Conservation (phyloP, 768 basidiomycete species). For the Rhodotorula graminis region DNA sequence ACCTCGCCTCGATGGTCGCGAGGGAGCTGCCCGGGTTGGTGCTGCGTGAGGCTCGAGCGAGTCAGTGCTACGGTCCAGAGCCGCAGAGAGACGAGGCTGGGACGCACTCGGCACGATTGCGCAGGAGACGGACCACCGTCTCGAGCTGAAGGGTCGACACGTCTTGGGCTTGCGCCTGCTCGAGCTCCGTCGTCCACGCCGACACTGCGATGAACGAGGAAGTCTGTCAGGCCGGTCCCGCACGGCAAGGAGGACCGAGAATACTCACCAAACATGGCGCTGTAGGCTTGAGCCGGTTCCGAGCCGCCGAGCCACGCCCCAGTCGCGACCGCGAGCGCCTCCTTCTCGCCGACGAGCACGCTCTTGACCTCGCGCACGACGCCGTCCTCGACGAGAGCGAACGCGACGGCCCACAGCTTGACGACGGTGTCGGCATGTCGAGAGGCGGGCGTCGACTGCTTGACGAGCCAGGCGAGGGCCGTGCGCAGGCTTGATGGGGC, state of each 20-base stretch:
- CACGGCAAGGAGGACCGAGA: background rate
- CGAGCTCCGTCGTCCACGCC: background rate
- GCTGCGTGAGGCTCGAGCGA: background rate
- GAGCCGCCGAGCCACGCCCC: background rate
- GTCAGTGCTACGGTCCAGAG: too few species aligned
- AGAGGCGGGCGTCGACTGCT: background rate
- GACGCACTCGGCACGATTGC: background rate
- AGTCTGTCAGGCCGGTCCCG: too few species aligned
- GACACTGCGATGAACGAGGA: conserved; percentile 7
- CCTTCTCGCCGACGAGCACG: background rate
- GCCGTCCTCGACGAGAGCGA: background rate
- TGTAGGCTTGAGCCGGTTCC: background rate
- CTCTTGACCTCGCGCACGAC: background rate
- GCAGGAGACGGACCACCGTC: background rate
- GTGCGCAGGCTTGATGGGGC: background rate
- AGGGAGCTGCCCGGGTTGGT: background rate
- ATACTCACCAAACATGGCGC: too few species aligned
- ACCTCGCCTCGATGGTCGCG: background rate
- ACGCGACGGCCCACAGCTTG: background rate
- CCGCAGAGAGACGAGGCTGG: too few species aligned
- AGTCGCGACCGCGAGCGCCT: background rate
- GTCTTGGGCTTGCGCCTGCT: background rate
- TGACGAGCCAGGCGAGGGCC: conserved; percentile 11
- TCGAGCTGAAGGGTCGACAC: background rate
- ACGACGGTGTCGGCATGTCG: background rate